A percentile compares a stretch with the other conserved stretches of the same genome.
Conservation (phyloP, 1,284 basidiomycete species). For the Pseudozyma hubeiensis region DNA sequence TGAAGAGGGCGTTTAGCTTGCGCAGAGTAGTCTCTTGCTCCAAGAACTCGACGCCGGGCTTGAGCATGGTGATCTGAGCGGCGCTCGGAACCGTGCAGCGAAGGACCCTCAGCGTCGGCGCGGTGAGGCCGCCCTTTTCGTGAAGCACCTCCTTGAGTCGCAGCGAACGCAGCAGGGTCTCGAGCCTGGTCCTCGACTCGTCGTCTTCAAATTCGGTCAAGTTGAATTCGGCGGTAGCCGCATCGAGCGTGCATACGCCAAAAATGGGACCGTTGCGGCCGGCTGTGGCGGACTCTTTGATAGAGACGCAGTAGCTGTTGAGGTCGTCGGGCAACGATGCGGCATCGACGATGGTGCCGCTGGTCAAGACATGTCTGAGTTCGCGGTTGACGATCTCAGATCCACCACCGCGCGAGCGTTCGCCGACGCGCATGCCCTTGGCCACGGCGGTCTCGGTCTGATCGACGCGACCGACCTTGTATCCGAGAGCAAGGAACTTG, state of each 20-base stretch:
- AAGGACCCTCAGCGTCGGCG: slow-evolving; percentile 55
- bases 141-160: slow-evolving; percentile 92
- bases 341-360: slow-evolving; percentile 93
- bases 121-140: slow-evolving; percentile 77
- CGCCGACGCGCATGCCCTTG: slow-evolving; percentile 73
- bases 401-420: slow-evolving; percentile 70
- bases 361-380: slow-evolving; percentile 94
- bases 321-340: slow-evolving; percentile 90
- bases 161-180: slow-evolving; percentile 92
- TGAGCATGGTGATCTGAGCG: slow-evolving; percentile 66
- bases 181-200: slow-evolving; percentile 87
- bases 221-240: slow-evolving; percentile 95
- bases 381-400: slow-evolving; percentile 75
- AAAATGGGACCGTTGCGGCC: slow-evolving; percentile 72
- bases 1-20: slow-evolving; percentile 61
- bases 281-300: slow-evolving; percentile 74
- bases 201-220: slow-evolving; percentile 91
- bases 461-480: slow-evolving; percentile 95
- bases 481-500: slow-evolving; percentile 75
- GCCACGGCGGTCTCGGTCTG: slow-evolving; percentile 91
- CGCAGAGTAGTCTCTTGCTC: slow-evolving; percentile 47
- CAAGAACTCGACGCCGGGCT: slow-evolving; percentile 61
- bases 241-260: slow-evolving; percentile 94
- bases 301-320: slow-evolving; percentile 91
- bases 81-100: slow-evolving; percentile 56